Evolutionary conservation across 2,329 filamentous ascomycete genomes (phyloP).

Genomic region (Sphaerulina vaccinii): DNA sequence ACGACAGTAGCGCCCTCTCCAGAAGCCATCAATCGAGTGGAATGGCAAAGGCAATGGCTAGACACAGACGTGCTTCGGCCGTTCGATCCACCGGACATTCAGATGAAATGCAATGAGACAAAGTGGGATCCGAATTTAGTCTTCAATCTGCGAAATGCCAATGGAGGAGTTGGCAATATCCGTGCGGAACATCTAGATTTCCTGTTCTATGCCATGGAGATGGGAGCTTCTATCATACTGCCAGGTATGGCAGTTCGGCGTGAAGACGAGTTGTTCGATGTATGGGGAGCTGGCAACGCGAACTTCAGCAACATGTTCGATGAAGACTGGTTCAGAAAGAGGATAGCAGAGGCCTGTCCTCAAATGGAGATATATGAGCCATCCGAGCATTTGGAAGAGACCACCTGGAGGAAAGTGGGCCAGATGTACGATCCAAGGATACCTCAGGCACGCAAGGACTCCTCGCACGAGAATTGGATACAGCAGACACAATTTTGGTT

Average conservation of each 20-base stretch:
- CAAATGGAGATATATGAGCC: conserved; percentile 22
- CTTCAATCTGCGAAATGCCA: conserved; percentile 42
- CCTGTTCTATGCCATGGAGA: conserved; percentile 49
- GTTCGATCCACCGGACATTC: conserved; percentile 17
- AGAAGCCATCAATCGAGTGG: neutral
- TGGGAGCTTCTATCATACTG: conserved; percentile 40
- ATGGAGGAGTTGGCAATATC: conserved; percentile 45
- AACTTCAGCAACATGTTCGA: conserved; percentile 26
- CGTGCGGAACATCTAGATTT: conserved; percentile 47
- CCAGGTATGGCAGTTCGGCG: conserved; percentile 13
- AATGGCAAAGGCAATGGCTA: conserved; percentile 18
- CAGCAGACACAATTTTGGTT: conserved; percentile 4
- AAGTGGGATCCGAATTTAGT: conserved; percentile 43
- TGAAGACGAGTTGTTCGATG: conserved; percentile 8
- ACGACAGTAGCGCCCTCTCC: neutral
- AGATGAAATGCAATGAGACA: conserved; percentile 37
- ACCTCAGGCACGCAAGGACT: neutral
- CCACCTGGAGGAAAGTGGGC: neutral
- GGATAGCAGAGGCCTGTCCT: conserved; percentile 21
- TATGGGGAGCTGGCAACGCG: conserved; percentile 3
- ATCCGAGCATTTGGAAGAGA: neutral
- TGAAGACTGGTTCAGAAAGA: conserved; percentile 20
- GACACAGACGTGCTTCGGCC: conserved; percentile 18
- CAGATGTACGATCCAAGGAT: conserved; percentile 17
- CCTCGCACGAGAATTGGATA: neutral